Percentiles rank a stretch among this genome's conserved stretches.
Evolutionary conservation across 192 early-diverging fungal genomes (phyloP).

Genomic region (Coemansia reversa): DNA sequence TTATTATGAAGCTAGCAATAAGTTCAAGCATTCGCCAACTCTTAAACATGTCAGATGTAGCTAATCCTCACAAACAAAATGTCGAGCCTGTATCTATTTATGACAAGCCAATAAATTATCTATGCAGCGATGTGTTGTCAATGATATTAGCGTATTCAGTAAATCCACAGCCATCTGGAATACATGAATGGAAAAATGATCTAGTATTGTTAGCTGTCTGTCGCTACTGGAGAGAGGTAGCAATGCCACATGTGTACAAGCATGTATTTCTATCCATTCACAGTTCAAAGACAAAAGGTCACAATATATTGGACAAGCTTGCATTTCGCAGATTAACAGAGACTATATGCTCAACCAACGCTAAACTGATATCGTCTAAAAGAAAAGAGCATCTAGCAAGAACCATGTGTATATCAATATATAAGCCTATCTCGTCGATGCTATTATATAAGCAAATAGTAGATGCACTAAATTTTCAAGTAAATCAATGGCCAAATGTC

Average conservation of each 20-base stretch:
- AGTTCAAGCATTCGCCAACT: neutral
- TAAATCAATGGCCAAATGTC: slow-evolving; percentile 1
- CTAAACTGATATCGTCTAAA: neutral
- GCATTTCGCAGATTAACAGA: neutral
- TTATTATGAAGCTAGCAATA: neutral
- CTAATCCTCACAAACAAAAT: neutral
- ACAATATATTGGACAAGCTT: neutral
- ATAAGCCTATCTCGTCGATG: neutral
- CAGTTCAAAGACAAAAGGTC: neutral
- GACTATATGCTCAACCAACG: neutral
- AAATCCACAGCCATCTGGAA: neutral
- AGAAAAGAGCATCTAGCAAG: neutral
- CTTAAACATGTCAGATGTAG: neutral
- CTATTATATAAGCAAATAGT: neutral
- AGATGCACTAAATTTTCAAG: slow-evolving; percentile 5
- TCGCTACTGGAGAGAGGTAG: slow-evolving; percentile 4
- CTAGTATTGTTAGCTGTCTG: slow-evolving; percentile 8
- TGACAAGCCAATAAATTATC: neutral
- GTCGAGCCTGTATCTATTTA: neutral
- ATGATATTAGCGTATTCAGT: slow-evolving; percentile 1
- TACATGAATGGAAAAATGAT: slow-evolving; percentile 1
- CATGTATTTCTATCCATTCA: slow-evolving; percentile 1
- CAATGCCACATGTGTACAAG: slow-evolving; percentile 2
- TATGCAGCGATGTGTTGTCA: slow-evolving; percentile 9
- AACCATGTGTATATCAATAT: neutral